Conservation (phyloP, 495 filamentous ascomycete genomes). For the Daldinia childiae region DNA sequence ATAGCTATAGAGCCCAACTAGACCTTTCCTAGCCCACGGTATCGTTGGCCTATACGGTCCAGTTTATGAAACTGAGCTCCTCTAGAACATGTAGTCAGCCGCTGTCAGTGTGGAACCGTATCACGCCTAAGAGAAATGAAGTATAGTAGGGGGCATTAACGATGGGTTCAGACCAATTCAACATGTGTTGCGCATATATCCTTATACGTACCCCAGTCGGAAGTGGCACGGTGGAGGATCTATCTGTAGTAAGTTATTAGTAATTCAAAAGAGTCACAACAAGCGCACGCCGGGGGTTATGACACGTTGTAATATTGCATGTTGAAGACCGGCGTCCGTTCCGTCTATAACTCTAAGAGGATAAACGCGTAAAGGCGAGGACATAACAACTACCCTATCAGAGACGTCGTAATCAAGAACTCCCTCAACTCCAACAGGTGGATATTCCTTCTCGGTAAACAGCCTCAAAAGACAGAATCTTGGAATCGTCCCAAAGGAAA, state of each 20-base stretch:
- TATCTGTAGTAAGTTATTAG: neutral
- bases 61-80: conserved; percentile 20
- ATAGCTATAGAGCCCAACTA: conserved; percentile 6
- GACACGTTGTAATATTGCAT: conserved; percentile 1
- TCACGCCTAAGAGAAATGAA: conserved; percentile 31
- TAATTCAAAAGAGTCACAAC: neutral
- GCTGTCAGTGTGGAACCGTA: conserved; percentile 22
- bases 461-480: neutral
- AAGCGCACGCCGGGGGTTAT: neutral
- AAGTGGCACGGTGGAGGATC: conserved; percentile 3
- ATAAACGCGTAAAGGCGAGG: neutral
- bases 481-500: neutral
- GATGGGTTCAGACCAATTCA: conserved; percentile 10
- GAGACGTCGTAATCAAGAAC: neutral
- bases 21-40: conserved; percentile 4
- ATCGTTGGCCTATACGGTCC: conserved; percentile 21
- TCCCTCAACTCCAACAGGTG: neutral
- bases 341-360: neutral
- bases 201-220: neutral
- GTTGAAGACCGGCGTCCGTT: neutral
- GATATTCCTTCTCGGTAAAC: neutral
- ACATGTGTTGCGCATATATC: neutral
- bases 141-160: conserved; percentile 34
- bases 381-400: neutral
- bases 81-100: conserved; percentile 23